phyloP scores from a whole-genome alignment of 352 stramenopile species.

The Phytophthora fragariae region DNA sequence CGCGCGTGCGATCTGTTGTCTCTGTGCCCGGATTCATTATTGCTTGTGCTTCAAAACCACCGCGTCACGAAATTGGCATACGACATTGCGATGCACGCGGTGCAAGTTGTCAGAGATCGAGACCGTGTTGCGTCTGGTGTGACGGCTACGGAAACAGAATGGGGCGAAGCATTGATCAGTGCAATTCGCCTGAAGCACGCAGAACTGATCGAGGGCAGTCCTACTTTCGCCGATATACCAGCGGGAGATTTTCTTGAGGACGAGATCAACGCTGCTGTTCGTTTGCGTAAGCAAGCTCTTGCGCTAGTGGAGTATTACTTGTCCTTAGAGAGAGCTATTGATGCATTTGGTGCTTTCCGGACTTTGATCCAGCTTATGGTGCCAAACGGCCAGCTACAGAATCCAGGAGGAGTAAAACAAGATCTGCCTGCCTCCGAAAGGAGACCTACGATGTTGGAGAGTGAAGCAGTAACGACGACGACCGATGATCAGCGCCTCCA shows the following conservation, averaged over 20 bases:
- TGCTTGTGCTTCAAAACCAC: slow-evolving; percentile 53
- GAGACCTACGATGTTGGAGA: slow-evolving; percentile 1
- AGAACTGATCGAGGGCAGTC: slow-evolving; percentile 13
- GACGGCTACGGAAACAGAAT: slow-evolving; percentile 48
- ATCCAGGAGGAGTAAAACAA: slow-evolving; percentile 12
- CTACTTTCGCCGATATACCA: slow-evolving; percentile 2
- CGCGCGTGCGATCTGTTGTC: slow-evolving; percentile 69
- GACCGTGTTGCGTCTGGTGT: slow-evolving; percentile 13
- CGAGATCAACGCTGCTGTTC: slow-evolving; percentile 8
- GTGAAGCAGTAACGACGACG: background rate
- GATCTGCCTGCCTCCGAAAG: slow-evolving; percentile 1
- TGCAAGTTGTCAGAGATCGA: slow-evolving; percentile 30
- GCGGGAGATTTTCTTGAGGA: background rate
- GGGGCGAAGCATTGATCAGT: slow-evolving; percentile 44
- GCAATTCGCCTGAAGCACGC: slow-evolving; percentile 45
- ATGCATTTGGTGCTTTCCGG: slow-evolving; percentile 48
- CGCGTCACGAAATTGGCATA: slow-evolving; percentile 51
- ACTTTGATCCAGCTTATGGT: slow-evolving; percentile 62
- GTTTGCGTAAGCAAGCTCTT: slow-evolving; percentile 31
- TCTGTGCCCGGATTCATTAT: slow-evolving; percentile 48
- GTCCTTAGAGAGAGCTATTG: slow-evolving; percentile 36
- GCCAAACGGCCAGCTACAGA: slow-evolving; percentile 54
- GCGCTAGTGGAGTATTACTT: slow-evolving; percentile 41
- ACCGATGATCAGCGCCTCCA: slow-evolving; percentile 13
- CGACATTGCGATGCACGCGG: slow-evolving; percentile 43